These are phyloP conservation scores for Parietaria judaica DNA, from an alignment of 306 rosid genomes.

Conservation along the genomic window DNA sequence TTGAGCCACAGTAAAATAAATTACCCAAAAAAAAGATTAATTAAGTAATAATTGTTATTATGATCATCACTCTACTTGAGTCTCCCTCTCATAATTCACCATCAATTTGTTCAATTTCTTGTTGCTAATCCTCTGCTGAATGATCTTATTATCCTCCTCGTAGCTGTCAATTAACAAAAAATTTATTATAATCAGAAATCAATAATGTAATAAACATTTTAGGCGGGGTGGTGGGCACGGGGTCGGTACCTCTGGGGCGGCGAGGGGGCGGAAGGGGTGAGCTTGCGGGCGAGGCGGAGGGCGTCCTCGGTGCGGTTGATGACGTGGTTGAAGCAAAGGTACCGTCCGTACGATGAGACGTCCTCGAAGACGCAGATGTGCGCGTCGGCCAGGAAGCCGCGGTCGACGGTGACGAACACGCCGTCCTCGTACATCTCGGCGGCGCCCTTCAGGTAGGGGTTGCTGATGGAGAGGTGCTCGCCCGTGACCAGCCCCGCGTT, in stretches of 20 bases:
- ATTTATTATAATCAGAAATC: not conserved
- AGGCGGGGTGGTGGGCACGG: not conserved
- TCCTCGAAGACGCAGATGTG: slow-evolving; percentile 65
- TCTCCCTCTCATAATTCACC: slow-evolving; percentile 44
- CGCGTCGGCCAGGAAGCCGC: slow-evolving; percentile 46
- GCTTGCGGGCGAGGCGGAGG: slow-evolving; percentile 44
- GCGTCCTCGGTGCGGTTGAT: slow-evolving; percentile 59
- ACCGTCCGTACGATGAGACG: slow-evolving; percentile 81
- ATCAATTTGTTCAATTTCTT: slow-evolving; percentile 75
- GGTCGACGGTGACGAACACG: slow-evolving; percentile 67
- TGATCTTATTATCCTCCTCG: slow-evolving; percentile 34
- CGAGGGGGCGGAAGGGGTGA: slow-evolving; percentile 39
- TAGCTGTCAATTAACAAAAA: slow-evolving; percentile 26
- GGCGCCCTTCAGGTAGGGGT: slow-evolving; percentile 76
- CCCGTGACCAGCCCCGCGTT: slow-evolving; percentile 44
- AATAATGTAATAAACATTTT: not conserved
- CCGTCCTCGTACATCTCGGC: slow-evolving; percentile 97
- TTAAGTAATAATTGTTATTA: too few relatives aligned
- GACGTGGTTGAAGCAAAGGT: slow-evolving; percentile 61
- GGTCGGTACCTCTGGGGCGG: slow-evolving; percentile 35
- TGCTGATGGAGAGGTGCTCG: slow-evolving; percentile 37
- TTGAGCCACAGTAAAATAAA: not conserved
- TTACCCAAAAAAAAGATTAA: not conserved
- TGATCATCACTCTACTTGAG: slow-evolving; percentile 12
- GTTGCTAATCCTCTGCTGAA: slow-evolving; percentile 68